phyloP scores from a whole-genome alignment of 768 basidiomycete genomes.

The Coprinellus micaceus region DNA sequence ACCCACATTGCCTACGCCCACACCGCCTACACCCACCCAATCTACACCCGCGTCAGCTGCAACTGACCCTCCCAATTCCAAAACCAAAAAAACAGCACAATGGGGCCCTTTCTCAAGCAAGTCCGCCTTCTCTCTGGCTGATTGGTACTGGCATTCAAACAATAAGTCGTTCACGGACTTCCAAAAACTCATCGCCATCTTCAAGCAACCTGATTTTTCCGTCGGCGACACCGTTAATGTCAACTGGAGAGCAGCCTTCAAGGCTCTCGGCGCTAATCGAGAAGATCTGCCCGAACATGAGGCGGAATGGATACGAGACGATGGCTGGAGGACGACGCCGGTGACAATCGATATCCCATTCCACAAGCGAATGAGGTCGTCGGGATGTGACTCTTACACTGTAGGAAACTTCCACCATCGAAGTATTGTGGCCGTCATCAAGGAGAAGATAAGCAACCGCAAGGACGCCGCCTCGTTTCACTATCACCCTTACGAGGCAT shows the following conservation, averaged over 20 bases:
- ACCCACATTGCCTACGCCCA: too few species aligned
- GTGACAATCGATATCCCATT: background rate
- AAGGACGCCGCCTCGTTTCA: slow-evolving; percentile 15
- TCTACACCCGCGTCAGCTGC: too few species aligned
- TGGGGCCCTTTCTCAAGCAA: background rate
- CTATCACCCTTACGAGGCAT: slow-evolving; percentile 21
- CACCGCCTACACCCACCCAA: too few species aligned
- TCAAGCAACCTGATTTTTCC: background rate
- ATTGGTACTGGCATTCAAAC: background rate
- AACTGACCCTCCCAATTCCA: too few species aligned
- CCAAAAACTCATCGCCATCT: background rate
- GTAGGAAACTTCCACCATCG: slow-evolving; percentile 3
- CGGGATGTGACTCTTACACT: background rate
- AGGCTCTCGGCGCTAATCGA: background rate
- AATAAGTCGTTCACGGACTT: background rate
- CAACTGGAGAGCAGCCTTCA: background rate
- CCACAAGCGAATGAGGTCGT: background rate
- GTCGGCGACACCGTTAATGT: background rate
- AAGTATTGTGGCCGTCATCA: slow-evolving; percentile 4
- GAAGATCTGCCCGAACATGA: background rate
- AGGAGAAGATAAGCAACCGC: background rate
- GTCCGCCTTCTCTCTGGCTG: background rate
- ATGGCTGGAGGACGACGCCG: background rate
- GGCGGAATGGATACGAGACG: background rate
- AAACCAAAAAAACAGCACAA: background rate